Percentiles rank a stretch among this genome's conserved stretches.
These are phyloP conservation scores for Zhuliangozyma parablackwelliae DNA, from an alignment of 1,139 yeast species.

Conservation along the genomic window DNA sequence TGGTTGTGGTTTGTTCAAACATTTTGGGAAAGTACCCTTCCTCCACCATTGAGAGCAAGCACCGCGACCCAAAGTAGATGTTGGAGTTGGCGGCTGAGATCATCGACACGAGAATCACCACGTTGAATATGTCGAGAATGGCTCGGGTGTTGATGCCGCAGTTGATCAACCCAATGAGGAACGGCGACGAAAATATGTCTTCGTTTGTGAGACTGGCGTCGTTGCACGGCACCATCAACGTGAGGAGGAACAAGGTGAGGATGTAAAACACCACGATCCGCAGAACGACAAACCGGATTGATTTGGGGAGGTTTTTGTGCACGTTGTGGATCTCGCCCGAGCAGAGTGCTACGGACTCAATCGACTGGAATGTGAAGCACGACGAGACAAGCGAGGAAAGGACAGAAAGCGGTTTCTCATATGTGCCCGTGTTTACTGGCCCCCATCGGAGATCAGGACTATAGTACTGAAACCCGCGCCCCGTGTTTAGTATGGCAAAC, in stretches of 20 bases:
- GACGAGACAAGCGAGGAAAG: conserved; percentile 23
- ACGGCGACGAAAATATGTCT: conserved; percentile 14
- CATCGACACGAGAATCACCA: conserved; percentile 18
- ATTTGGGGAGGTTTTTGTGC: conserved; percentile 9
- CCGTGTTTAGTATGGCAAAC: conserved; percentile 1
- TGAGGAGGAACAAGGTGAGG: conserved; percentile 13
- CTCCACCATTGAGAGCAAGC: conserved; percentile 17
- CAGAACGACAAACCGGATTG: conserved; percentile 13
- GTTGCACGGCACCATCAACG: conserved; percentile 14
- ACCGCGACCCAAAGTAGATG: conserved; percentile 23
- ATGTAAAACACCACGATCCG: conserved; percentile 16
- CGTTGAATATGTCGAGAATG: conserved; percentile 13
- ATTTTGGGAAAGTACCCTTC: conserved; percentile 6
- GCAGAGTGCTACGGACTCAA: conserved; percentile 34
- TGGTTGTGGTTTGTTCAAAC: conserved; percentile 3
- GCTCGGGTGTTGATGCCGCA: conserved; percentile 7
- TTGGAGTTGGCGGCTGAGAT: conserved; percentile 27
- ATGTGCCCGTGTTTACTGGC: conserved; percentile 41
- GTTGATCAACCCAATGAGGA: conserved; percentile 12
- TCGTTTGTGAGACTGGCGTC: conserved; percentile 11
- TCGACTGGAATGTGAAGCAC: conserved; percentile 30
- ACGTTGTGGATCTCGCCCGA: conserved; percentile 19
- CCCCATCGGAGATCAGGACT: conserved; percentile 6
- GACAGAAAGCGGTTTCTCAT: conserved; percentile 31
- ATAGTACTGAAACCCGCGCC: conserved; percentile 10